These are phyloP conservation scores for Agastache rugosa DNA, from an alignment of 257 asterid species.

Conservation along the genomic window DNA sequence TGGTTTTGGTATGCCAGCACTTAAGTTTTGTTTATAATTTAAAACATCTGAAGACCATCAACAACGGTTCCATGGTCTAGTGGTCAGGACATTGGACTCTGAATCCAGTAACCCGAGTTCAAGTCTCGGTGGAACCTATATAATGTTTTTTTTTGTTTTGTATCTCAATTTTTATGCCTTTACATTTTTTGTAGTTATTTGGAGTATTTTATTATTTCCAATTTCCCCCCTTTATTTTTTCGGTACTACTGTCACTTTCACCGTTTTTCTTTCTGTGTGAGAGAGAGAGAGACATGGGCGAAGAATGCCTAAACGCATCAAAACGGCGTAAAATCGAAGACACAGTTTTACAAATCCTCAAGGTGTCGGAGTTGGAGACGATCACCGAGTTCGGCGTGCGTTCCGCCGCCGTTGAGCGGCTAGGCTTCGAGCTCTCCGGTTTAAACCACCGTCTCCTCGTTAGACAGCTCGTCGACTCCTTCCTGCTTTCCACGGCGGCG, in stretches of 20 bases:
- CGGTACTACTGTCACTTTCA: neutral
- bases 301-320: conserved; percentile 31
- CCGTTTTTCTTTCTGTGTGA: neutral
- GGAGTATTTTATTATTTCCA: too few species aligned
- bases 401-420: conserved; percentile 49
- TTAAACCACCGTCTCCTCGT: conserved; percentile 47
- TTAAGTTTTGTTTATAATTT: too few species aligned
- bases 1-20: too few species aligned
- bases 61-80: conserved; percentile 33
- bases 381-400: conserved; percentile 65
- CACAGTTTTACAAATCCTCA: conserved; percentile 50
- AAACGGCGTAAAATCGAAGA: conserved; percentile 56
- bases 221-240: too few species aligned
- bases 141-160: too few species aligned
- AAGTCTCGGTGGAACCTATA: conserved; percentile 34
- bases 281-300: conserved; percentile 37
- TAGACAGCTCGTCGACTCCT: conserved; percentile 56
- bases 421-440: conserved; percentile 52
- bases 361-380: conserved; percentile 58
- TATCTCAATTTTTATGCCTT: too few species aligned
- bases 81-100: conserved; percentile 39
- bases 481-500: conserved; percentile 52
- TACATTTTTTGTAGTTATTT: neutral
- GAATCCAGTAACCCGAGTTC: conserved; percentile 38
- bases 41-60: neutral